Base-by-base conservation (phyloP, 169 alveolate genomes). In the Cardiosporidium cionae region DNA sequence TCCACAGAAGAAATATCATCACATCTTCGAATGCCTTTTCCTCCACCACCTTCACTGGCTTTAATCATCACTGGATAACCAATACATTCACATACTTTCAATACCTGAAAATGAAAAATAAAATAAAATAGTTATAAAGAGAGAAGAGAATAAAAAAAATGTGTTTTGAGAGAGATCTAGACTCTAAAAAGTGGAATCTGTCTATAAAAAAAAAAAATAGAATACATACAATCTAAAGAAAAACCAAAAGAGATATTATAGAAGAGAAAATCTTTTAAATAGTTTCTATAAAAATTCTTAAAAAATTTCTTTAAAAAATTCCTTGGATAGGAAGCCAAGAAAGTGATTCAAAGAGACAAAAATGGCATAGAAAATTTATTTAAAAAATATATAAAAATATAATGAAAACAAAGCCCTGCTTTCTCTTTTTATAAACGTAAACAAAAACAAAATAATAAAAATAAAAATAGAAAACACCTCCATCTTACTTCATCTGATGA, bases 11-110 rank as follows among this genome's bases (percentile, higher is more conserved):
- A 81, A 69, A 82, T 84, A 33, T 67, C 74, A 67, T 78, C 82
- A 37, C 85, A 84, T 76, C 78, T 80, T 52, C 98, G 85, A 81
- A 93, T 93, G 27, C 98, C 98, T 78, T 93, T 94, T 9, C 98
- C 98, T 44, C 98, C 98, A 22, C 98, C 98, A 16, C 98, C 98
- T 76, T 93, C 95, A 6, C 96, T 87, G 35, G 98, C 98, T 76
- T 94, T 94, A 53, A 94, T 89, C 97, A 94, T 93, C 70, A 92
- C 90, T 9, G 98, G 98, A 72, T 85, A 94, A n/a, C 97, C 97
- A 37, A 94, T 94, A 73, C 93, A 91, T 36, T 87, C 96, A 63
- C 87, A 91, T 37, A 79, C 80, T 34, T 78, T 73, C 44, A 83
- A 83, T 28, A 76, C 52, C 82, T 76, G 72, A 5, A 54, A 65